phyloP scores from a whole-genome alignment of 2,329 filamentous ascomycete species.

The Phaeoacremonium minimum region DNA sequence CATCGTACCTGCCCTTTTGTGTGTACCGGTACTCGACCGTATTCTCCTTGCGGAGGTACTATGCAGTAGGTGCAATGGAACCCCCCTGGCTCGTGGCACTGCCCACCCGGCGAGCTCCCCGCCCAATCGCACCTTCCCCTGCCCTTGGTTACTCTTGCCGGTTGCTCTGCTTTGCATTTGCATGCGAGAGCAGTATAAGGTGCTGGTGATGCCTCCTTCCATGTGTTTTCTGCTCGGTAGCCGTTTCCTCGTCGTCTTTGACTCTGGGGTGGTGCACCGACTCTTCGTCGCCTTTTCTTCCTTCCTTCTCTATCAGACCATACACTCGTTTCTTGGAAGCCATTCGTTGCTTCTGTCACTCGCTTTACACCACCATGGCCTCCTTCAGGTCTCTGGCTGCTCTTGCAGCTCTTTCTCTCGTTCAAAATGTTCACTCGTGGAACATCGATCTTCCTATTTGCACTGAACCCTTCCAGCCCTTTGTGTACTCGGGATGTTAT shows the following conservation, averaged over 20 bases:
- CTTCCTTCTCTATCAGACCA: slow-evolving; percentile 1
- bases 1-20: too few species aligned
- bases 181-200: too few species aligned
- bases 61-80: too few species aligned
- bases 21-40: too few species aligned
- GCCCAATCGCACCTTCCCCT: too few species aligned
- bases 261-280: not conserved
- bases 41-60: too few species aligned
- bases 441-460: slow-evolving; percentile 41
- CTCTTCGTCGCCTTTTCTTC: not conserved
- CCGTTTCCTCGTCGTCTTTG: not conserved
- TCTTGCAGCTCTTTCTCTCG: slow-evolving; percentile 31
- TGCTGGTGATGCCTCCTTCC: too few species aligned
- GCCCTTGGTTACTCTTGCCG: too few species aligned
- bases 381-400: slow-evolving; percentile 25
- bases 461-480: slow-evolving; percentile 38
- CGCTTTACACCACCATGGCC: slow-evolving; percentile 24
- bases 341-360: slow-evolving; percentile 1
- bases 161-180: too few species aligned
- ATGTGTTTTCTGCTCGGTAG: not conserved
- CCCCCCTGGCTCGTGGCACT: too few species aligned
- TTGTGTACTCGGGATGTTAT: slow-evolving; percentile 44
- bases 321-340: not conserved
- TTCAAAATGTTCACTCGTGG: slow-evolving; percentile 31
- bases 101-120: too few species aligned